A percentile compares a stretch with the other conserved stretches of the same genome.
These are phyloP conservation scores for Achlya hypogyna DNA, from an alignment of 352 stramenopile genomes.

Conservation along the genomic window DNA sequence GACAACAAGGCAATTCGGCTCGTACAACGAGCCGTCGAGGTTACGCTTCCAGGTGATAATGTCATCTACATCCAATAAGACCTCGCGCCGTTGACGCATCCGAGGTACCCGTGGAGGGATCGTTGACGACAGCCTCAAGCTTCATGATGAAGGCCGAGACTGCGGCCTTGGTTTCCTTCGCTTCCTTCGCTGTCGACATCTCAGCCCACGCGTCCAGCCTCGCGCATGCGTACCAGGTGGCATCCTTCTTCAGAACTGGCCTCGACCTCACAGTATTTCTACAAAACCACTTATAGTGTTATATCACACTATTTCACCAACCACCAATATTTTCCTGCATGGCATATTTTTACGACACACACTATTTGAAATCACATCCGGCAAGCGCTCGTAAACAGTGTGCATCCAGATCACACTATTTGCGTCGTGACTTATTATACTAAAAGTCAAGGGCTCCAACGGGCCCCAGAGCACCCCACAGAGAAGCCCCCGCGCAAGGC, in stretches of 20 bases:
- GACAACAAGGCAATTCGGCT: slow-evolving; percentile 14
- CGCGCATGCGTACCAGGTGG: neutral
- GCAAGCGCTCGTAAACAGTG: no score
- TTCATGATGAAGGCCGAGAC: slow-evolving; percentile 21
- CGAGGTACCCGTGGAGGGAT: slow-evolving; percentile 5
- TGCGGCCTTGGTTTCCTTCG: neutral
- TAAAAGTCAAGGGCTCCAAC: no score
- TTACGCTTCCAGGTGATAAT: slow-evolving; percentile 16
- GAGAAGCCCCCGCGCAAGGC: no score
- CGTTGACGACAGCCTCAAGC: slow-evolving; percentile 15
- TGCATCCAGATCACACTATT: no score
- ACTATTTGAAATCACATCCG: no score
- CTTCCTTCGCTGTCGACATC: neutral
- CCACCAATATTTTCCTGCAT: no score
- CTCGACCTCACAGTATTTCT: neutral
- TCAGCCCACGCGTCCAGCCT: neutral
- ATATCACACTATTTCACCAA: neutral
- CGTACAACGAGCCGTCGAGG: neutral
- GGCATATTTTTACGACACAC: no score
- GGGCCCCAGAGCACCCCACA: no score
- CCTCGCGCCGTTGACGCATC: neutral
- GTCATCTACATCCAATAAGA: neutral
- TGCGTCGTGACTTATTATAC: no score
- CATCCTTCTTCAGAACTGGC: neutral
- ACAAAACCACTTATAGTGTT: no score